phyloP scores from a whole-genome alignment of 495 filamentous ascomycete genomes.

The Chaetomium tenue region DNA sequence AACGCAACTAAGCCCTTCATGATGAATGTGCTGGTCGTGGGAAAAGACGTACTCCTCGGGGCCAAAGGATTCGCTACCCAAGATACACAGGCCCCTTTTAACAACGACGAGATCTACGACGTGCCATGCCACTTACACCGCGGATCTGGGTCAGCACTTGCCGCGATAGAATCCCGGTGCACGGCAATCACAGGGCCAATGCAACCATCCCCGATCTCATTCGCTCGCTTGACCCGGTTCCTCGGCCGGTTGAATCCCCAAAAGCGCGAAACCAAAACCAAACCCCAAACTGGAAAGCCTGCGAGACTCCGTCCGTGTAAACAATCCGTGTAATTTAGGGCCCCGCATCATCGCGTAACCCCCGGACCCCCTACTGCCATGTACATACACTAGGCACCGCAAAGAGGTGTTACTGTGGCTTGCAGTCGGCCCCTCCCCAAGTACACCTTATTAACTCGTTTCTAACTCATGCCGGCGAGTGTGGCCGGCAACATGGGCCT shows the following conservation, averaged over 20 bases:
- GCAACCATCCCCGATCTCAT: not conserved
- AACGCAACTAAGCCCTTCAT: not conserved
- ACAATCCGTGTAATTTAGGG: too few relatives aligned
- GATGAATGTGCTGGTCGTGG: not conserved
- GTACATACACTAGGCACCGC: too few relatives aligned
- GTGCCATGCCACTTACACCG: not conserved
- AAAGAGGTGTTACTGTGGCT: too few relatives aligned
- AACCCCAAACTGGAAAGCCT: too few relatives aligned
- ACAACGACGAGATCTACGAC: not conserved
- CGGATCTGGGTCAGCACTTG: not conserved
- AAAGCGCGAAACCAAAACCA: too few relatives aligned
- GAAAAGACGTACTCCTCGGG: not conserved
- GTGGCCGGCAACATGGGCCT: not conserved
- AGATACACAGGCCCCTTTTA: not conserved
- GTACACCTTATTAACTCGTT: too few relatives aligned
- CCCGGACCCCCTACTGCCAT: too few relatives aligned
- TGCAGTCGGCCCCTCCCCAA: too few relatives aligned
- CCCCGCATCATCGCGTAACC: too few relatives aligned
- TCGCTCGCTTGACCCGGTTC: not conserved
- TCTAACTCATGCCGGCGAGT: not conserved
- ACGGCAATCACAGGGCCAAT: not conserved
- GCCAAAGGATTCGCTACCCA: too few relatives aligned
- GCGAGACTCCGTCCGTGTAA: too few relatives aligned
- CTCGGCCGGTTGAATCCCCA: not conserved
- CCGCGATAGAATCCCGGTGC: constrained; percentile 9